These are phyloP conservation scores for Chernovozyma sophiae-reginae DNA, from an alignment of 1,139 yeast genomes.

Conservation along the genomic window DNA sequence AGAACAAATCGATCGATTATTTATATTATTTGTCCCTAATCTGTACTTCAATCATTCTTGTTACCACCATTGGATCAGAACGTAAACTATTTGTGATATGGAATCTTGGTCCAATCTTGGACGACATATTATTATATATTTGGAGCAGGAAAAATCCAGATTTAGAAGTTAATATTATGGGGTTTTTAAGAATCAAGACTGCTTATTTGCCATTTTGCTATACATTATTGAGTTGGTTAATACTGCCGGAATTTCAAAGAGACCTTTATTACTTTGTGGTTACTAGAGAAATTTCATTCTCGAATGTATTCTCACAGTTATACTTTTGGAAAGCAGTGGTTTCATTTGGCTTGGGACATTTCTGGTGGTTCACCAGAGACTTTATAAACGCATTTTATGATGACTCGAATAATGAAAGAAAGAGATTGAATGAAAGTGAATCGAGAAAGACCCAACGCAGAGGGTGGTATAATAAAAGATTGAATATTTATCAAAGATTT, in stretches of 20 bases:
- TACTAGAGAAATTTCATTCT: slow-evolving; percentile 1
- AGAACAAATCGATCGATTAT: slow-evolving; percentile 26
- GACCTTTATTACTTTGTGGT: slow-evolving; percentile 4
- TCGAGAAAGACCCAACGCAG: slow-evolving; percentile 12
- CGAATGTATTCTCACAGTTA: slow-evolving; percentile 5
- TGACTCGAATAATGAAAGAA: slow-evolving; percentile 16
- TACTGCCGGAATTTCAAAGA: slow-evolving; percentile 10
- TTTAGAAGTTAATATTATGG: slow-evolving; percentile 21
- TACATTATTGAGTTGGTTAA: slow-evolving; percentile 16
- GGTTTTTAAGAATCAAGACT: slow-evolving; percentile 22
- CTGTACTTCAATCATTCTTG: slow-evolving; percentile 19
- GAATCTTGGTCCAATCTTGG: slow-evolving; percentile 22
- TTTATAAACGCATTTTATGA: slow-evolving; percentile 19
- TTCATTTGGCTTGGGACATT: slow-evolving; percentile 26
- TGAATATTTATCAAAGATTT: slow-evolving; percentile 12
- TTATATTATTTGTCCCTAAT: slow-evolving; percentile 26
- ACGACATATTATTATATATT: slow-evolving; percentile 25
- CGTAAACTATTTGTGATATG: slow-evolving; percentile 1
- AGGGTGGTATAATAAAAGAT: slow-evolving; percentile 10
- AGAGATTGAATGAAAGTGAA: slow-evolving; percentile 7
- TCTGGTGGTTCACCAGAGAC: slow-evolving; percentile 36
- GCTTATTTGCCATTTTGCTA: slow-evolving; percentile 25
- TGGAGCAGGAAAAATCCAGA: slow-evolving; percentile 28
- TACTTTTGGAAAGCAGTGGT: slow-evolving; percentile 19
- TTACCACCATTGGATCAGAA: slow-evolving; percentile 12